Evolutionary conservation across 1,284 basidiomycete genomes (phyloP).

Genomic region (Xerocomus minutiporus): DNA sequence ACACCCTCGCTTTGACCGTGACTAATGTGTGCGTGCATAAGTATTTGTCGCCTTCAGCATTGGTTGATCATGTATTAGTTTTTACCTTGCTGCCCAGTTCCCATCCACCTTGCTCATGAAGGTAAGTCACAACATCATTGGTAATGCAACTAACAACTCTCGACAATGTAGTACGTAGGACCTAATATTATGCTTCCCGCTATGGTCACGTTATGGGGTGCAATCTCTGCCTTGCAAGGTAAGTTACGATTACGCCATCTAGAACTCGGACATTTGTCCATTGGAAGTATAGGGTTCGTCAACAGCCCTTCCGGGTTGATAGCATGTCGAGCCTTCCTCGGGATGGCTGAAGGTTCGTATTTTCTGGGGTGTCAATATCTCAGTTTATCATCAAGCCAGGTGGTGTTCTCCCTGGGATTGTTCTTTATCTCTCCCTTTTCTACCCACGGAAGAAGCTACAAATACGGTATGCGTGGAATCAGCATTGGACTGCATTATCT

Average conservation of each 20-base stretch:
- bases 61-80: slow-evolving; percentile 31
- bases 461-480: slow-evolving; percentile 38
- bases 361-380: slow-evolving; percentile 39
- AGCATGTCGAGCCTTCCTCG: slow-evolving; percentile 61
- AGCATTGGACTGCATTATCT: background rate
- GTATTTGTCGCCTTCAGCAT: background rate
- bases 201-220: slow-evolving; percentile 55
- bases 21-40: slow-evolving; percentile 41
- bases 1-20: slow-evolving; percentile 50
- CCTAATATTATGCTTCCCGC: slow-evolving; percentile 54
- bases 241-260: background rate
- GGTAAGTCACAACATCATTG: slow-evolving; percentile 26
- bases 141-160: slow-evolving; percentile 2
- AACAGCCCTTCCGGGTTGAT: slow-evolving; percentile 50
- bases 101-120: slow-evolving; percentile 57
- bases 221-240: slow-evolving; percentile 56
- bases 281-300: slow-evolving; percentile 43
- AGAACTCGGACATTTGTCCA: slow-evolving; percentile 6
- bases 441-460: slow-evolving; percentile 56
- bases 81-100: slow-evolving; percentile 54
- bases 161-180: slow-evolving; percentile 42
- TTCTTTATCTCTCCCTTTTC: slow-evolving; percentile 55
- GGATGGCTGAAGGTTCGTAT: slow-evolving; percentile 51
- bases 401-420: slow-evolving; percentile 54
- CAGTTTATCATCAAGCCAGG: slow-evolving; percentile 32